These are phyloP conservation scores for Hypoxylon rubiginosum DNA, from an alignment of 2,329 filamentous ascomycete genomes.

Conservation along the genomic window DNA sequence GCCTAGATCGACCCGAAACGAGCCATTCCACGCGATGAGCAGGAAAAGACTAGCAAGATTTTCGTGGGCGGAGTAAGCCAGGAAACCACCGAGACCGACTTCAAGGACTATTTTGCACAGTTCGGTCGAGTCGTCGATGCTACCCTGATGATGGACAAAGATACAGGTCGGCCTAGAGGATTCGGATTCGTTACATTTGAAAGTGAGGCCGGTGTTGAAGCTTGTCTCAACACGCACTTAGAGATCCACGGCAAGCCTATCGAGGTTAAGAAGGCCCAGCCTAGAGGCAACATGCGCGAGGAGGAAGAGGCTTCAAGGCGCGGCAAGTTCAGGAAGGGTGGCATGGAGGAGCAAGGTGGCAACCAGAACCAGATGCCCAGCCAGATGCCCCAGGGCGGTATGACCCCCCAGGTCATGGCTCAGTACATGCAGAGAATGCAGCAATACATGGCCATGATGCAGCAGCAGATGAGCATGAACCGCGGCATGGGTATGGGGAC, in stretches of 20 bases:
- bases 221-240: conserved; percentile 84
- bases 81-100: conserved; percentile 95
- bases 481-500: conserved; percentile 71
- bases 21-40: conserved; percentile 96
- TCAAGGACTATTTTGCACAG: conserved; percentile 95
- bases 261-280: conserved; percentile 98
- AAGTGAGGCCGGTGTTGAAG: conserved; percentile 93
- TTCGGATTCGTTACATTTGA: conserved; percentile 99
- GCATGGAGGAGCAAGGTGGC: conserved; percentile 57
- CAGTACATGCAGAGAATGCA: conserved; percentile 99
- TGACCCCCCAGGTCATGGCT: conserved; percentile 97
- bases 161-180: conserved; percentile 94
- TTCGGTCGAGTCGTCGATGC: conserved; percentile 97
- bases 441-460: conserved; percentile 95
- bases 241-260: conserved; percentile 97
- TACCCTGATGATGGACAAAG: conserved; percentile 99
- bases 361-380: conserved; percentile 49
- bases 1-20: conserved; percentile 94
- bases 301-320: conserved; percentile 81
- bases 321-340: conserved; percentile 70
- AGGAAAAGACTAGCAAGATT: conserved; percentile 98
- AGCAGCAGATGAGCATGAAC: conserved; percentile 91
- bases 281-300: conserved; percentile 91
- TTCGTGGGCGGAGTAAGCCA: conserved; percentile 98
- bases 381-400: conserved; percentile 61